These are phyloP conservation scores for Citeromyces nyonsensis DNA, from an alignment of 805 yeast species.

Conservation along the genomic window DNA sequence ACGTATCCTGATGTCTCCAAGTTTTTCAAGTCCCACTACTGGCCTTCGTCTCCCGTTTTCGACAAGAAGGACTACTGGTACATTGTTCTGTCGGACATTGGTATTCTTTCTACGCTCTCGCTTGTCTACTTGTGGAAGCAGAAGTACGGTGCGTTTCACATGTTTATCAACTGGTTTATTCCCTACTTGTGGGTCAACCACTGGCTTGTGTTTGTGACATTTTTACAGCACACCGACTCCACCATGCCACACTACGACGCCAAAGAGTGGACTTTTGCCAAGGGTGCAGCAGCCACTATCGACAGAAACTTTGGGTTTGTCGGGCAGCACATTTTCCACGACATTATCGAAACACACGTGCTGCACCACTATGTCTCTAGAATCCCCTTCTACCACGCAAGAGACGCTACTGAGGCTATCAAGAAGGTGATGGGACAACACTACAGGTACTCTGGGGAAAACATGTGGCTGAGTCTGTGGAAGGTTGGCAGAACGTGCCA, in stretches of 20 bases:
- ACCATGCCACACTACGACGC: conserved; percentile 68
- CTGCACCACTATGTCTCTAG: conserved; percentile 74
- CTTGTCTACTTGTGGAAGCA: conserved; percentile 46
- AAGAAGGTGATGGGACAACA: conserved; percentile 77
- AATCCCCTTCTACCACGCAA: conserved; percentile 80
- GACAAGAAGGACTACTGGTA: conserved; percentile 61
- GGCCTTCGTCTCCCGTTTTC: conserved; percentile 60
- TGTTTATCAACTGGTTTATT: conserved; percentile 53
- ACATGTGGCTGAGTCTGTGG: conserved; percentile 58
- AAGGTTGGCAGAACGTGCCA: conserved; percentile 52
- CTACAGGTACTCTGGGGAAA: conserved; percentile 51
- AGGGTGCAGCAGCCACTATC: conserved; percentile 84
- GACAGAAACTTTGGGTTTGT: conserved; percentile 75
- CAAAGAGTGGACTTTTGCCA: conserved; percentile 67
- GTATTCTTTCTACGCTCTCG: conserved; percentile 35
- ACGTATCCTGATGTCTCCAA: conserved; percentile 26
- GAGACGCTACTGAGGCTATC: conserved; percentile 65
- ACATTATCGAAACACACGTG: conserved; percentile 83
- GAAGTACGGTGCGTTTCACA: conserved; percentile 45
- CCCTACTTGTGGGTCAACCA: conserved; percentile 78
- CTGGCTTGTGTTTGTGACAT: conserved; percentile 82
- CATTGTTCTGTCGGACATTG: conserved; percentile 60
- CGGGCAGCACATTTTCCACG: conserved; percentile 72
- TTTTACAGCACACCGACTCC: conserved; percentile 72
- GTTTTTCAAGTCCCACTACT: conserved; percentile 49